Base-by-base conservation (phyloP, 139 green algal species). In the Edaphochlamys debaryana region DNA sequence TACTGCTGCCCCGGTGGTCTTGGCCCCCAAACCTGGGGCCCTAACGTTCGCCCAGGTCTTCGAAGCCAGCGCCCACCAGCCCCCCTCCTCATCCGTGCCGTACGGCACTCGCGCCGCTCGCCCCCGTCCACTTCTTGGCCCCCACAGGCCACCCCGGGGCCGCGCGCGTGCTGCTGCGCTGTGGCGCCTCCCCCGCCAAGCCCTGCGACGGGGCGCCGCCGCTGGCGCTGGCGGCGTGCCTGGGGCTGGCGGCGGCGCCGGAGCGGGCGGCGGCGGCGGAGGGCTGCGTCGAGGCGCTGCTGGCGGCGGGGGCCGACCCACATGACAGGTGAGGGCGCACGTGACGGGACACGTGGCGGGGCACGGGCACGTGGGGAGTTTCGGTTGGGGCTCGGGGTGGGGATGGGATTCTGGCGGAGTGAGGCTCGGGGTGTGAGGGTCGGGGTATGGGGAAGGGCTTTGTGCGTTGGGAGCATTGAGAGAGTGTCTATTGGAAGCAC, bases 151-250 rank as follows among this genome's bases (percentile, higher is more conserved):
- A 93, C 38, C 54, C 91, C 29, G 87, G 90, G n/a, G 91, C 84
- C 36, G 85, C 82, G 20, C 32, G 63, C 36, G 48, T 84, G 64
- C 88, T 98, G 41, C 79, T 98, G 5, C 52, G 50, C 7, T 90
- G 71, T 17, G 88, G 88, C 25, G 87, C 90, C 13, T 67, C 67
- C 34, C 37, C 85, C 40, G 48, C 30, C 27, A 64, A 80, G 22
- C 77, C 64, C 29, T 95, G 90, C 69, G 95, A 97, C 75, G 94
- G 94, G 11, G 93, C 89, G 19, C 92, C 92, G 0, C 83, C 89
- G 3, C 86, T 97, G 66, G 87, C 94, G 71, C 80, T 97, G 29
- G 94, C 94, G 8, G 89, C 90, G 0, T 90, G 83, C 58, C 58
- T 91, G 23, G 91, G 71, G 4, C 68, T 86, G 7, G 66, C 92